These are phyloP conservation scores for Pestalotiopsis sp. DNA, from an alignment of 2,329 filamentous ascomycete genomes.

Conservation along the genomic window DNA sequence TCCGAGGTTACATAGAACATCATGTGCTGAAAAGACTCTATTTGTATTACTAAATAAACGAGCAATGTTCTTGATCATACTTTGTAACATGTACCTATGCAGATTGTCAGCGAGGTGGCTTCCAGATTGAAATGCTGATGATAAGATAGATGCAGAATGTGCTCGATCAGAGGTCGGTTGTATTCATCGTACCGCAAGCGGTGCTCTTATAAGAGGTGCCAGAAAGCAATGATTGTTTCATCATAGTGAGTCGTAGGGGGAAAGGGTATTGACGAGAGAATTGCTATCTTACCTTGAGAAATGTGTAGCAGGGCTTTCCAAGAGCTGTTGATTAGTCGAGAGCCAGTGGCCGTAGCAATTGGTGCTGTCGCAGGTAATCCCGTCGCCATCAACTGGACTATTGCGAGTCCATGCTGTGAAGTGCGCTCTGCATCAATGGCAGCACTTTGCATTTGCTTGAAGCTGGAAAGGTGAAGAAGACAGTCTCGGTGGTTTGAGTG, in stretches of 20 bases:
- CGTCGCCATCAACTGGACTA: no score
- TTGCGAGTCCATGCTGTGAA: no score
- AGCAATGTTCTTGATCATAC: background rate
- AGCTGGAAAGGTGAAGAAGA: background rate
- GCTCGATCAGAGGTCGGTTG: slow-evolving; percentile 78
- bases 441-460: background rate
- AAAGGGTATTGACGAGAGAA: background rate
- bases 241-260: slow-evolving; percentile 52
- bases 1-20: no score
- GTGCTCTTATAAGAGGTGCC: slow-evolving; percentile 97
- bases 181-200: slow-evolving; percentile 73
- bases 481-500: background rate
- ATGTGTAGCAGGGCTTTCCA: background rate
- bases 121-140: background rate
- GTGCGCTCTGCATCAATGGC: background rate
- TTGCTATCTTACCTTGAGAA: background rate
- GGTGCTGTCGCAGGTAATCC: no score
- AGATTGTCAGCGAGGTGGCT: background rate
- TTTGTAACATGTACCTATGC: background rate
- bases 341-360: no score
- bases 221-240: slow-evolving; percentile 76
- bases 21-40: no score
- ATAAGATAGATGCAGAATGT: background rate
- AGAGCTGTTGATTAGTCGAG: background rate
- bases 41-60: no score